Evolutionary conservation across 106 monocot species (phyloP).

Genomic region (Allium sativum): DNA sequence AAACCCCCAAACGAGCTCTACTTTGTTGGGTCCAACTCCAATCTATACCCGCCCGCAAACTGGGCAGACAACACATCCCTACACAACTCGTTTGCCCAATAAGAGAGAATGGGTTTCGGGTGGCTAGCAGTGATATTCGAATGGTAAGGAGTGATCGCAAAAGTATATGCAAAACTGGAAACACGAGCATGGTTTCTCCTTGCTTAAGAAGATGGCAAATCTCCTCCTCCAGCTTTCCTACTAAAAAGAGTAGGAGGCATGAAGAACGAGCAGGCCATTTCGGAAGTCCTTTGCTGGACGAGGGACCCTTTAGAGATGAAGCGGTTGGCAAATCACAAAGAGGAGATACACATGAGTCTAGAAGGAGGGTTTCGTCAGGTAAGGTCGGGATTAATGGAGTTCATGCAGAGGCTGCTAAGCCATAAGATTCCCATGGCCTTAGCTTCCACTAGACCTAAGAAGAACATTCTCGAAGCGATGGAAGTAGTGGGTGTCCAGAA

Average conservation of each 20-base stretch:
- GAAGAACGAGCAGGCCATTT: slow-evolving; percentile 91
- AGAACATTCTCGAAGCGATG: slow-evolving; percentile 49
- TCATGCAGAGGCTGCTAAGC: slow-evolving; percentile 43
- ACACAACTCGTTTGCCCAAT: slow-evolving; percentile 72
- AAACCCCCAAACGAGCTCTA: slow-evolving; percentile 20
- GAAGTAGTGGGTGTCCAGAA: slow-evolving; percentile 39
- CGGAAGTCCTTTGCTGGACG: slow-evolving; percentile 93
- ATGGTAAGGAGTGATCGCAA: slow-evolving; percentile 79
- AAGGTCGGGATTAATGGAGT: slow-evolving; percentile 58
- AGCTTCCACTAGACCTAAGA: slow-evolving; percentile 52
- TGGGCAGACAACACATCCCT: slow-evolving; percentile 59
- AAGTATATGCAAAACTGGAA: slow-evolving; percentile 56
- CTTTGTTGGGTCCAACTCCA: slow-evolving; percentile 1
- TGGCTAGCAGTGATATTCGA: slow-evolving; percentile 88
- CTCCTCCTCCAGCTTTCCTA: slow-evolving; percentile 59
- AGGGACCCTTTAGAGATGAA: slow-evolving; percentile 53
- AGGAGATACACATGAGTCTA: slow-evolving; percentile 49
- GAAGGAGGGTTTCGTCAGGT: slow-evolving; percentile 42
- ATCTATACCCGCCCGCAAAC: slow-evolving; percentile 58
- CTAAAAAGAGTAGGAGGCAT: slow-evolving; percentile 72
- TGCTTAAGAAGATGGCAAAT: slow-evolving; percentile 69
- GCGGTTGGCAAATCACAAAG: slow-evolving; percentile 52
- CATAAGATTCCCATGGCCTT: slow-evolving; percentile 78
- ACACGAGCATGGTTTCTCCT: slow-evolving; percentile 60
- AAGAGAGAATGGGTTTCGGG: slow-evolving; percentile 77